phyloP scores from a whole-genome alignment of 768 basidiomycete genomes.

The Agaricus sinodeliciosus region DNA sequence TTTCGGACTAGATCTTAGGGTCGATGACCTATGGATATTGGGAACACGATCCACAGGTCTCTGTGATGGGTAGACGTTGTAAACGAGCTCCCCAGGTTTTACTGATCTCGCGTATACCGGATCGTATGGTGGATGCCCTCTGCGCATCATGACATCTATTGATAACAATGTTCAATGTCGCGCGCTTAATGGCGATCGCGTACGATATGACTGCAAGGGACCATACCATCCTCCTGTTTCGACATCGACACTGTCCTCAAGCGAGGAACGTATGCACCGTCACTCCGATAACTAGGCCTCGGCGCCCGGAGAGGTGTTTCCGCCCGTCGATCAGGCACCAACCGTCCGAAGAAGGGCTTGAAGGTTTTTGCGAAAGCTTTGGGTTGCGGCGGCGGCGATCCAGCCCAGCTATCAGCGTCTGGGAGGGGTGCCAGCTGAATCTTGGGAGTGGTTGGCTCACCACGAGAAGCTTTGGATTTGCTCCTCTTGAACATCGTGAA shows the following conservation, averaged over 20 bases:
- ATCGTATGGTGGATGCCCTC: background rate
- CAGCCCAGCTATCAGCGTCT: background rate
- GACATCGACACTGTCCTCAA: constrained; percentile 9
- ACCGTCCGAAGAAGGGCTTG: constrained; percentile 9
- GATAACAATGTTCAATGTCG: background rate
- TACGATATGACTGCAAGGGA: background rate
- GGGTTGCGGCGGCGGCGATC: constrained; percentile 1
- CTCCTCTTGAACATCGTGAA: constrained; percentile 14
- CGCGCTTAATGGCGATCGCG: background rate
- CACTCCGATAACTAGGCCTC: constrained; percentile 3
- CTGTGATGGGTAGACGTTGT: no score
- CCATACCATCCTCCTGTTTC: constrained; percentile 8
- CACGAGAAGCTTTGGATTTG: constrained; percentile 4
- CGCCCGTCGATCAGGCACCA: constrained; percentile 3
- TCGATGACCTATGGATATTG: background rate
- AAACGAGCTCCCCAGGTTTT: background rate
- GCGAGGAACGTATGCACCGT: constrained; percentile 2
- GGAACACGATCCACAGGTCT: background rate
- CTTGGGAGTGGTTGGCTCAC: constrained; percentile 13
- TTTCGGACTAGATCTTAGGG: background rate
- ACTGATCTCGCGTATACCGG: background rate
- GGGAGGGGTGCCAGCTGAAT: constrained; percentile 8
- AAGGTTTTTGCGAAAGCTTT: constrained; percentile 1
- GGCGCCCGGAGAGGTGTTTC: constrained; percentile 2
- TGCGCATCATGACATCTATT: constrained; percentile 2